Conservation (phyloP, 1,284 basidiomycete species). For the Sporisorium exsertum region DNA sequence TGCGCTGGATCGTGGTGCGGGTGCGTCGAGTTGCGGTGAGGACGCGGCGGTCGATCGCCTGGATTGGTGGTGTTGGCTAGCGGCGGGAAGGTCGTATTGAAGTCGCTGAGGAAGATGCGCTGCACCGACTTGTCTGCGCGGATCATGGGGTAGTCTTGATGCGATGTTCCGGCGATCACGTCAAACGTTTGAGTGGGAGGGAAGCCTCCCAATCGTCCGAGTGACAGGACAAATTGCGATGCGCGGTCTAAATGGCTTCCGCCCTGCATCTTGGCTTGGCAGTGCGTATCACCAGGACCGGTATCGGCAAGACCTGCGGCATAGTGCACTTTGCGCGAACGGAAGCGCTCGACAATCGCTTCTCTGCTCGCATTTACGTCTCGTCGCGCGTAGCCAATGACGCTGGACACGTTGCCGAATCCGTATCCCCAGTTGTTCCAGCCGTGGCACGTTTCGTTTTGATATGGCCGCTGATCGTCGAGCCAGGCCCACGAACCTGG, state of each 20-base stretch:
- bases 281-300: conserved; percentile 63
- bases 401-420: conserved; percentile 38
- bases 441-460: conserved; percentile 26
- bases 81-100: conserved; percentile 43
- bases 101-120: conserved; percentile 54
- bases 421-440: conserved; percentile 61
- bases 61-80: conserved; percentile 48
- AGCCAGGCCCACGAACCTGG: conserved; percentile 65
- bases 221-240: conserved; percentile 54
- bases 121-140: conserved; percentile 55
- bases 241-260: conserved; percentile 63
- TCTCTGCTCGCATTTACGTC: conserved; percentile 52
- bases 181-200: conserved; percentile 54
- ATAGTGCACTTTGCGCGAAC: conserved; percentile 54
- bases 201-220: conserved; percentile 42
- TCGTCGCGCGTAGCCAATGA: conserved; percentile 49
- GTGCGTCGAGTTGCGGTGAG: conserved; percentile 11
- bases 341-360: conserved; percentile 51
- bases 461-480: conserved; percentile 42
- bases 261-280: conserved; percentile 60
- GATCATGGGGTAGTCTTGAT: conserved; percentile 67
- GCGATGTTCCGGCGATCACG: conserved; percentile 60
- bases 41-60: conserved; percentile 33
- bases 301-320: conserved; percentile 59
- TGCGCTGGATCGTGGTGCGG: conserved; percentile 8